These are phyloP conservation scores for Aspergillus quadrilineatus DNA, from an alignment of 2,329 filamentous ascomycete species.

Conservation along the genomic window DNA sequence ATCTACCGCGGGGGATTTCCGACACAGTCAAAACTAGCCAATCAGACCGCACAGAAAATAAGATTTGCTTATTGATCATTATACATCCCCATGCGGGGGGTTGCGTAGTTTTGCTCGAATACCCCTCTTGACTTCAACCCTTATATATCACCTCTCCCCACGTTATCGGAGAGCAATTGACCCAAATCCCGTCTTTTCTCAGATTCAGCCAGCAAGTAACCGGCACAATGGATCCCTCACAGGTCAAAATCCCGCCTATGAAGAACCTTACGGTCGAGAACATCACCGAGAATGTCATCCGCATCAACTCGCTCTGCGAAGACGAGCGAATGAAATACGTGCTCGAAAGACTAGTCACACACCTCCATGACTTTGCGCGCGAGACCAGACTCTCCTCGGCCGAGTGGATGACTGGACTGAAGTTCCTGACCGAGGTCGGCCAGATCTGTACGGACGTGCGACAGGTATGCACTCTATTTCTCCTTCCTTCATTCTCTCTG, in stretches of 20 bases:
- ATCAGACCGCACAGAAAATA: background rate
- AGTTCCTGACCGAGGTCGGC: constrained; percentile 70
- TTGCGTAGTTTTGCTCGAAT: background rate
- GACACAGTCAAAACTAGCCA: background rate
- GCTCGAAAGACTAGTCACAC: constrained; percentile 69
- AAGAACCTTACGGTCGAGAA: constrained; percentile 76
- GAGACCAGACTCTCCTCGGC: constrained; percentile 73
- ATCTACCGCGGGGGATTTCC: constrained; percentile 5
- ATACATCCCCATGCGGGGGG: constrained; percentile 6
- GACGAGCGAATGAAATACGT: constrained; percentile 69
- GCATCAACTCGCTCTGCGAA: constrained; percentile 69
- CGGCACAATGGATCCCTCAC: constrained; percentile 41
- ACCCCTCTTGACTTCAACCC: background rate
- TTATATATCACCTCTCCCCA: background rate
- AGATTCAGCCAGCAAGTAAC: background rate
- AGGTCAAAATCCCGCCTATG: constrained; percentile 47
- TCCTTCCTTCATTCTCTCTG: background rate
- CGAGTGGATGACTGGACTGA: constrained; percentile 74
- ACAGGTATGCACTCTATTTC: constrained; percentile 51
- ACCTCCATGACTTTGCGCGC: constrained; percentile 78
- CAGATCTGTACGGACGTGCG: constrained; percentile 72
- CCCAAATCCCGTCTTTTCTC: background rate
- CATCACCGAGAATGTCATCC: constrained; percentile 73
- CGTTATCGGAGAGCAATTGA: background rate
- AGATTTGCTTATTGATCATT: constrained; percentile 12